Base-by-base conservation (phyloP, 2,329 filamentous ascomycete genomes). In the Diaporthe amygdali region DNA sequence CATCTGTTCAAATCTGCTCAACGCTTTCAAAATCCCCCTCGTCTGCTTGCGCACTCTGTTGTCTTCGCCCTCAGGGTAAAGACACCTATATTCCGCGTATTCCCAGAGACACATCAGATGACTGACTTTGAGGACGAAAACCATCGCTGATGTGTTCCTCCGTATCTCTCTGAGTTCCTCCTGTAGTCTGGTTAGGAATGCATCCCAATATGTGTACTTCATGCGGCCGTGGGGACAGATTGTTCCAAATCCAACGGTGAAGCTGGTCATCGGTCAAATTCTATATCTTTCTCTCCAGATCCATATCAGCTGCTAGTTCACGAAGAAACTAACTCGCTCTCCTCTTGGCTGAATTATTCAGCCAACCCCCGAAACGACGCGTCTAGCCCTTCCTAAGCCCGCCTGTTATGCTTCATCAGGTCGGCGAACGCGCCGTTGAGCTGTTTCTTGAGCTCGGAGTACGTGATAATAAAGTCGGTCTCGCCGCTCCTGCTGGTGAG, bases 401-500 rank as follows among this genome's bases (percentile, higher is more conserved):
- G 72, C 70, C 72, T 70, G 55, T 51, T 78, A 64, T 79, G 81
- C 78, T 89, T 90, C 66, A 85, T 81, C 67, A 92, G 83, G 68
- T 92, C 90, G 41, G 84, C 84, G 75, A 91, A 92, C 3, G 89
- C 85, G 67, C 83, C 84, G 49, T 84, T 82, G 59, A 91, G 81
- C 78, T 90, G 88, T 79, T 90, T 90, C 82, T 90, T 97, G 73
- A 99, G 82, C 81, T 98, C 96, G 80, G 94, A 94, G 81, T 97
- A 99, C 75, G 90, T 96, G 72, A 98, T 91, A 69, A 98, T 88
- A 78, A 98, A 93, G 74, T 93, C 91, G 68, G 92, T 96, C 81
- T 97, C 93, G 78, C 97, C 94, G 81, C 99, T 96, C 69, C 96
- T 90, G 80, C 93, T 97, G 30, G 95, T 92, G 67, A 99, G 84